Base-by-base conservation (phyloP, 2,329 filamentous ascomycete genomes). In the Coniosporium tulheliwenetii region DNA sequence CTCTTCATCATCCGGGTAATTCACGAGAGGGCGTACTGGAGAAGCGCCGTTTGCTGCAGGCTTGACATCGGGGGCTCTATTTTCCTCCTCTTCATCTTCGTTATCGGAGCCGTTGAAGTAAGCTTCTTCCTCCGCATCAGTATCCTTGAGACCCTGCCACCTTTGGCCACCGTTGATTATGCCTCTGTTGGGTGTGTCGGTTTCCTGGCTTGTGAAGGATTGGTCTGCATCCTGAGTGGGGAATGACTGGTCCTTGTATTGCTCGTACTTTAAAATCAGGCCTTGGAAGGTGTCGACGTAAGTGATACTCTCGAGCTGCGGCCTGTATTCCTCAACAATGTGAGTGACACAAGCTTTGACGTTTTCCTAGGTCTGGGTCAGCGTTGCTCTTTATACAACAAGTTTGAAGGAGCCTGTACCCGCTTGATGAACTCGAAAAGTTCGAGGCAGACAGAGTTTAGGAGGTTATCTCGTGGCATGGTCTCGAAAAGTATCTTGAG, bases 101-200 rank as follows among this genome's bases (percentile, higher is more conserved):
- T 91, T 84, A 50, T 95, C 87, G 1, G 83, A 85, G 0, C 75
- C 77, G 52, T 93, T 89, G 72, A 93, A 96, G 59, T 96, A 98
- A 36, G 89, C 85, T 52, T 95, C 89, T 57, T 95, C 85, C 9
- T 80, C 77, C 5, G 79, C 71, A 55, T 95, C 89, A 54, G 87
- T 73, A 40, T 93, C 86, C 53, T 85, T 85, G 56, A 93, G 72
- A 36, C 75, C 78, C 48, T 77, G 75, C 59, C 81, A 81, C 45
- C 76, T 62, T 43, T 65, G 69, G n/a, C 70, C 69, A 30, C 71
- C 71, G 44, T 75, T 77, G 41, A 72, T 57, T 32, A 67, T 65
- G 40, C 57, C 62, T 43, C 63, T 60, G 32, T 62, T 56, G 36
- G 59, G 56, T 8, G 59, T 60, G 26, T 51, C 77, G 43, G 81